phyloP scores from a whole-genome alignment of 2,329 filamentous ascomycete genomes.

The Shiraia bambusicola region DNA sequence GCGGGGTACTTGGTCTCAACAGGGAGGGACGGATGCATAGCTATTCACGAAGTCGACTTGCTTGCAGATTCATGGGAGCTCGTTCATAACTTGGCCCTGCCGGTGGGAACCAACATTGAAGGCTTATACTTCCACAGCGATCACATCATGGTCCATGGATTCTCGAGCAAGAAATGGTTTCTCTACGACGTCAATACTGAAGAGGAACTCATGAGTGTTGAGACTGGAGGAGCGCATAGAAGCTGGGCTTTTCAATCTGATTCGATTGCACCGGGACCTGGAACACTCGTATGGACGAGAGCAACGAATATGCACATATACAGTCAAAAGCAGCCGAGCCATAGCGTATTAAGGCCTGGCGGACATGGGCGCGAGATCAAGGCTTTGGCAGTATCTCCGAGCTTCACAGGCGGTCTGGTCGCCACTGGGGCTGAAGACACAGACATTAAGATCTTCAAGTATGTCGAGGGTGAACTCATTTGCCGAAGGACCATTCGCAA shows the following conservation, averaged over 20 bases:
- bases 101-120: slow-evolving; percentile 76
- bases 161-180: slow-evolving; percentile 75
- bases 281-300: slow-evolving; percentile 74
- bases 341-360: slow-evolving; percentile 61
- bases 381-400: slow-evolving; percentile 52
- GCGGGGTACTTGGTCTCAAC: slow-evolving; percentile 65
- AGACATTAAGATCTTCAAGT: slow-evolving; percentile 71
- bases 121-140: slow-evolving; percentile 62
- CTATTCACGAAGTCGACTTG: slow-evolving; percentile 57
- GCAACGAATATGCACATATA: slow-evolving; percentile 56
- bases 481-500: slow-evolving; percentile 69
- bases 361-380: slow-evolving; percentile 88
- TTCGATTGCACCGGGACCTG: slow-evolving; percentile 33
- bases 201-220: slow-evolving; percentile 68
- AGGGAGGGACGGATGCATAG: slow-evolving; percentile 74
- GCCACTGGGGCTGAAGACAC: slow-evolving; percentile 73
- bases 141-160: slow-evolving; percentile 72
- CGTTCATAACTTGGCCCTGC: slow-evolving; percentile 67
- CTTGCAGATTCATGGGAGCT: slow-evolving; percentile 40
- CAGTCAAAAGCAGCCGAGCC: slow-evolving; percentile 45
- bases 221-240: slow-evolving; percentile 84
- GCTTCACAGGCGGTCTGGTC: slow-evolving; percentile 46
- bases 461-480: slow-evolving; percentile 33
- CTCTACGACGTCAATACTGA: slow-evolving; percentile 76
- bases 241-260: slow-evolving; percentile 63